phyloP scores from a whole-genome alignment of 768 basidiomycete genomes.

The Panaeolus cyanescens region DNA sequence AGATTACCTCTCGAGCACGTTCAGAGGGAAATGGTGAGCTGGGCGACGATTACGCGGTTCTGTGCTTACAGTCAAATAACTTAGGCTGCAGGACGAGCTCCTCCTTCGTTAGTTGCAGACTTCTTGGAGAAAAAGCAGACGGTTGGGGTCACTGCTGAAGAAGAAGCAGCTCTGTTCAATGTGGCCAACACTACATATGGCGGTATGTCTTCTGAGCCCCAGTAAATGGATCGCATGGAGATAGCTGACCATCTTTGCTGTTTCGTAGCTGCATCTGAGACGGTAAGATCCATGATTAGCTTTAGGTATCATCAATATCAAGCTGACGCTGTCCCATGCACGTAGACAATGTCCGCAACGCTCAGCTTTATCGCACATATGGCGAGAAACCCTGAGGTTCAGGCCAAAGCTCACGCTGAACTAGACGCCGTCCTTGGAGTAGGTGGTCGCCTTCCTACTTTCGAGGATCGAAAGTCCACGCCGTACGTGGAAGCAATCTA shows the following conservation, averaged over 20 bases:
- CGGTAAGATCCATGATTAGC: neutral
- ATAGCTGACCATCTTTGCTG: too few relatives aligned
- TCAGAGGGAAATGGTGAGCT: slow-evolving; percentile 6
- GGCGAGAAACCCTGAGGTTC: slow-evolving; percentile 27
- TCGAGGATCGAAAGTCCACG: slow-evolving; percentile 20
- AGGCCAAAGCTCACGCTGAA: slow-evolving; percentile 31
- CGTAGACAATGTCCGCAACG: slow-evolving; percentile 7
- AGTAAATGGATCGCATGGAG: too few relatives aligned
- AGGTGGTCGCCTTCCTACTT: slow-evolving; percentile 23
- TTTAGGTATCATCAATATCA: too few relatives aligned
- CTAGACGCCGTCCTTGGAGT: slow-evolving; percentile 27
- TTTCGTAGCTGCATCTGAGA: slow-evolving; percentile 11
- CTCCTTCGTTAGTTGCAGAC: slow-evolving; percentile 12
- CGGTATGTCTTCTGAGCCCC: slow-evolving; percentile 7
- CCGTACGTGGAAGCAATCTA: slow-evolving; percentile 22
- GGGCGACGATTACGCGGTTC: neutral
- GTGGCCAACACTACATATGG: slow-evolving; percentile 17
- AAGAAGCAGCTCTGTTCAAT: slow-evolving; percentile 8
- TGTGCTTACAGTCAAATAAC: neutral
- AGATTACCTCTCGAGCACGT: slow-evolving; percentile 12
- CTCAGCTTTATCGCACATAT: slow-evolving; percentile 26
- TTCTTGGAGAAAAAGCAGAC: slow-evolving; percentile 15
- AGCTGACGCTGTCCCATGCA: neutral
- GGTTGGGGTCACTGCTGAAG: slow-evolving; percentile 10
- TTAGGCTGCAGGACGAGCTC: slow-evolving; percentile 13